A percentile compares a stretch with the other conserved stretches of the same genome.
Evolutionary conservation across 2,329 filamentous ascomycete genomes (phyloP).

Genomic region (Neonectria coccinea): DNA sequence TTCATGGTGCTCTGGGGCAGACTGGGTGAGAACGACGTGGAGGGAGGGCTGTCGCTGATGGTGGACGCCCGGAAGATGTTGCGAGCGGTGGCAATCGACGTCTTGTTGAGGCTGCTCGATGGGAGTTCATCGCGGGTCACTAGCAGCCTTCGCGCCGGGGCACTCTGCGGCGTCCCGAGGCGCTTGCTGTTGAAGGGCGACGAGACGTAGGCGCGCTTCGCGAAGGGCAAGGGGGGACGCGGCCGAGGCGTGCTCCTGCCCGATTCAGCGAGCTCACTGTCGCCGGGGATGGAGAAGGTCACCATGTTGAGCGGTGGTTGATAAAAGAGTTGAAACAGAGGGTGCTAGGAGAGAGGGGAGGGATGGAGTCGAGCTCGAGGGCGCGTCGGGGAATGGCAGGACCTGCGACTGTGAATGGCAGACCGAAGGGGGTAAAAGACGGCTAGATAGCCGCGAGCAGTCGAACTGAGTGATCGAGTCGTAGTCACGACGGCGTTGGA

Average conservation of each 20-base stretch:
- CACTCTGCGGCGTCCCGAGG: conserved; percentile 53
- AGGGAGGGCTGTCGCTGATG: conserved; percentile 49
- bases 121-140: conserved; percentile 51
- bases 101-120: conserved; percentile 52
- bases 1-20: conserved; percentile 59
- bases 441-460: conserved; percentile 18
- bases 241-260: conserved; percentile 53
- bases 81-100: conserved; percentile 51
- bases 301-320: conserved; percentile 47
- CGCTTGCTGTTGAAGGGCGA: conserved; percentile 54
- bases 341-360: conserved; percentile 25
- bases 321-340: conserved; percentile 16
- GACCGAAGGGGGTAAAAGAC: conserved; percentile 28
- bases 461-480: conserved; percentile 32
- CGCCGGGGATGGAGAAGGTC: conserved; percentile 54
- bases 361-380: conserved; percentile 31
- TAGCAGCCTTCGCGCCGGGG: conserved; percentile 52
- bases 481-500: conserved; percentile 34
- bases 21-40: conserved; percentile 58
- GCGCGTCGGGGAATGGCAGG: conserved; percentile 25
- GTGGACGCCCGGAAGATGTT: conserved; percentile 58
- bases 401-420: conserved; percentile 18
- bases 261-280: conserved; percentile 48
- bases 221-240: conserved; percentile 57
- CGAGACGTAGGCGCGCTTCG: conserved; percentile 56